Percentiles rank a stretch among this genome's conserved stretches.
phyloP scores from a whole-genome alignment of 306 rosid species.

The Malus orientalis region DNA sequence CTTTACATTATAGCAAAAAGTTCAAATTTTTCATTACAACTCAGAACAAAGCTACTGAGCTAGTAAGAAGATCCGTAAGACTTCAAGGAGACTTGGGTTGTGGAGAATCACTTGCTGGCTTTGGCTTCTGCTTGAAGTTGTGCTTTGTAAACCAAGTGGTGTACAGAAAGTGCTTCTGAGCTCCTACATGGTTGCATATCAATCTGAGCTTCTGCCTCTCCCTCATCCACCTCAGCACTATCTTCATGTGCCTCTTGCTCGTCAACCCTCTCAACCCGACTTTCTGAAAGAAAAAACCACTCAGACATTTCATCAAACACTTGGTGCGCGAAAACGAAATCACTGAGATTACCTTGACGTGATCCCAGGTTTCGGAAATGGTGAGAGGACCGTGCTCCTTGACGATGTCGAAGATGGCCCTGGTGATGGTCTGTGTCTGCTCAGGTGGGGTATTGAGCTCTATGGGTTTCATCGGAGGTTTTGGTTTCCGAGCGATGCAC shows the following conservation, averaged over 20 bases:
- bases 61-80: background rate
- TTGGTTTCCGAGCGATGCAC: conserved; percentile 51
- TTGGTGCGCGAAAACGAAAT: background rate
- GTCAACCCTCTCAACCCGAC: conserved; percentile 74
- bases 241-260: conserved; percentile 85
- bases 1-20: too few species aligned
- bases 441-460: conserved; percentile 66
- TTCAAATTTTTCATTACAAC: too few species aligned
- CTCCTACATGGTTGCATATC: conserved; percentile 73
- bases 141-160: conserved; percentile 77
- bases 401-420: conserved; percentile 60
- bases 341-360: conserved; percentile 40
- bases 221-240: conserved; percentile 87
- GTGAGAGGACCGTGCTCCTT: conserved; percentile 91
- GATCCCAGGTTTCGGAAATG: conserved; percentile 75
- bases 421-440: conserved; percentile 68
- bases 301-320: background rate
- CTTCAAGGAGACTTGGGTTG: conserved; percentile 26
- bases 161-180: conserved; percentile 77
- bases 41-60: background rate
- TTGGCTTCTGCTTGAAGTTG: conserved; percentile 22
- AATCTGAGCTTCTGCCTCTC: conserved; percentile 79
- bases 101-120: conserved; percentile 24
- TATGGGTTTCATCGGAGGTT: conserved; percentile 65
- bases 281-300: conserved; percentile 35